Evolutionary conservation across 768 basidiomycete genomes (phyloP), one percentile per base, ranked within the genome.

Genomic region (Termitomyces sp.): DNA sequence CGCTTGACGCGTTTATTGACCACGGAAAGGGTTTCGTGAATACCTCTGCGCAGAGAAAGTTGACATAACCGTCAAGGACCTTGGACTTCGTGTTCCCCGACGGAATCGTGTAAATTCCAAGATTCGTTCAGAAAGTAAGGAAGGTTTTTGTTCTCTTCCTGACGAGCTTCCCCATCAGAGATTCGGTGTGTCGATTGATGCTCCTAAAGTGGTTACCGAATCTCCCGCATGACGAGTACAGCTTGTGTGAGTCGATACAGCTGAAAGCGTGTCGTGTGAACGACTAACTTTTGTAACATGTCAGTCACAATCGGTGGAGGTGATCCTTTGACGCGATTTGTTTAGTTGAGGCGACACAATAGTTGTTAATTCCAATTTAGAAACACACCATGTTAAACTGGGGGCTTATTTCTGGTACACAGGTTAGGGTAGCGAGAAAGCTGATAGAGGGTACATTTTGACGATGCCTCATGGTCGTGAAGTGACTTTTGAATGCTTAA

Each of bases 1-100:
- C 74, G 10, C 63, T 77, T 24, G 75, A 78, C 51, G 75, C 72
- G 7, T 77, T 76, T 43, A 67, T 75, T 18, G 75, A 77, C 58
- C 73, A 76, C 56, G 74, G 73, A 57, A 63, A 61, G 0, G 69
- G 71, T 10, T 76, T 78, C 65, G 66, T 42, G 64, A 68, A 42
- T 75, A 72, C 58, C 63, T 75, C 28, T 59, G 62, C 14, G 59
- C 58, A 38, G 68, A 72, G 49, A 63, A 65, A 28, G 63, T 66
- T 18, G 61, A 64, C 4, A 57, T 40, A 3, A 65, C 57, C 6
- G 67, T 63, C 10, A 63, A 63, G 24, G 60, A 56, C n/a, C 63
- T 70, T 10, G 69, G 69, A 8, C 54, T 77, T n/a, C 47, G 61
- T 10, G 61, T 72, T 53, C 69, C 72, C 40, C 53, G 64, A 38